phyloP scores from a whole-genome alignment of 345 rosid species.

The Geranium brycei region DNA sequence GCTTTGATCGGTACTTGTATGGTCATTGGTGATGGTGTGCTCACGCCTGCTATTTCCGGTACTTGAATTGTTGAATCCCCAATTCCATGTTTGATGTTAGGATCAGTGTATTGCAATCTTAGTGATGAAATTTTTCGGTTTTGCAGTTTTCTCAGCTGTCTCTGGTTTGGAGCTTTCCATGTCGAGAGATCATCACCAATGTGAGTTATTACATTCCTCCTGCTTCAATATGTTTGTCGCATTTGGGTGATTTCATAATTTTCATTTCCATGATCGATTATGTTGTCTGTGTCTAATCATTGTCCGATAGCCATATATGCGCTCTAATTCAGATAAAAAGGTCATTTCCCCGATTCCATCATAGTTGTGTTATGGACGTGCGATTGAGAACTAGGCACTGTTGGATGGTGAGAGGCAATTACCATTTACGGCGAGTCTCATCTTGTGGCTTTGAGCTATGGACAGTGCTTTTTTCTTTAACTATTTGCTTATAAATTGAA shows the following conservation, averaged over 20 bases:
- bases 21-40: constrained; percentile 45
- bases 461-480: too few species aligned
- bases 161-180: constrained; percentile 25
- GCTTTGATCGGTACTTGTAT: constrained; percentile 37
- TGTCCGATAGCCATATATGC: too few species aligned
- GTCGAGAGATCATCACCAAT: constrained; percentile 15
- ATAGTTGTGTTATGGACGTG: too few species aligned
- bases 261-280: background rate
- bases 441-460: too few species aligned
- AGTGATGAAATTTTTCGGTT: background rate
- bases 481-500: too few species aligned
- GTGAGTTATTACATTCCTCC: constrained; percentile 7
- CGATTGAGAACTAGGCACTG: too few species aligned
- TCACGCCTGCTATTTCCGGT: constrained; percentile 44
- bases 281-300: background rate
- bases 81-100: background rate
- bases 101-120: background rate
- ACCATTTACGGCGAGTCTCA: too few species aligned
- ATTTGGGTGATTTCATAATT: too few species aligned
- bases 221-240: too few species aligned
- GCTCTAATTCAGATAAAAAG: too few species aligned
- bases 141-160: constrained; percentile 27
- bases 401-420: too few species aligned
- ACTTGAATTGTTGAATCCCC: background rate
- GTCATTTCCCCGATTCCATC: too few species aligned